A percentile compares a stretch with the other conserved stretches of the same genome.
These are phyloP conservation scores for Naganishia vishniacii DNA, from an alignment of 768 basidiomycete species.

Conservation along the genomic window DNA sequence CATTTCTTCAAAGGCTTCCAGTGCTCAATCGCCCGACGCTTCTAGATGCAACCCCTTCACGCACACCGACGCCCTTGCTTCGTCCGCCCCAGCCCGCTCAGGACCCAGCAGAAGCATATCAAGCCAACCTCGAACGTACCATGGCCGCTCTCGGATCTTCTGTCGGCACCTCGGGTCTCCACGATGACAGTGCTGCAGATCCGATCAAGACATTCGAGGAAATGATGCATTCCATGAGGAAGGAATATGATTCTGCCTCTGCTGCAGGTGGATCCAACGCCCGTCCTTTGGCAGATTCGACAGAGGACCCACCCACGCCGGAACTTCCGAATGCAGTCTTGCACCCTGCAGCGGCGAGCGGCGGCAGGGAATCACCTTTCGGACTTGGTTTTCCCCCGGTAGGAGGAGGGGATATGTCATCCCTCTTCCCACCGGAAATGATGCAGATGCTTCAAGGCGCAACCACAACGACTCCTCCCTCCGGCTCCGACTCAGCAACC, in stretches of 20 bases:
- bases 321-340: not conserved
- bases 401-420: not conserved
- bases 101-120: slow-evolving; percentile 17
- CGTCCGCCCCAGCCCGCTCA: not conserved
- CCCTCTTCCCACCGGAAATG: not conserved
- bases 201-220: not conserved
- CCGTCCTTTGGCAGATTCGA: slow-evolving; percentile 9
- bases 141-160: slow-evolving; percentile 29
- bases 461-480: no score
- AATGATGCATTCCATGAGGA: slow-evolving; percentile 1
- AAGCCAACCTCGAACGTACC: slow-evolving; percentile 26
- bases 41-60: no score
- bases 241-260: not conserved
- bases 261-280: not conserved
- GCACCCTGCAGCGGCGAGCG: no score
- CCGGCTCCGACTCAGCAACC: no score
- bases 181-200: not conserved
- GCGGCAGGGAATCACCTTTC: no score
- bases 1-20: no score
- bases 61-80: no score
- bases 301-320: slow-evolving; percentile 10
- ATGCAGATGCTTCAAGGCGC: slow-evolving; percentile 11
- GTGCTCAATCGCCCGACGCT: no score
- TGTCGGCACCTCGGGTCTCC: not conserved
- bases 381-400: not conserved